These are phyloP conservation scores for Helminthosporium solani DNA, from an alignment of 2,329 filamentous ascomycete species.

Conservation along the genomic window DNA sequence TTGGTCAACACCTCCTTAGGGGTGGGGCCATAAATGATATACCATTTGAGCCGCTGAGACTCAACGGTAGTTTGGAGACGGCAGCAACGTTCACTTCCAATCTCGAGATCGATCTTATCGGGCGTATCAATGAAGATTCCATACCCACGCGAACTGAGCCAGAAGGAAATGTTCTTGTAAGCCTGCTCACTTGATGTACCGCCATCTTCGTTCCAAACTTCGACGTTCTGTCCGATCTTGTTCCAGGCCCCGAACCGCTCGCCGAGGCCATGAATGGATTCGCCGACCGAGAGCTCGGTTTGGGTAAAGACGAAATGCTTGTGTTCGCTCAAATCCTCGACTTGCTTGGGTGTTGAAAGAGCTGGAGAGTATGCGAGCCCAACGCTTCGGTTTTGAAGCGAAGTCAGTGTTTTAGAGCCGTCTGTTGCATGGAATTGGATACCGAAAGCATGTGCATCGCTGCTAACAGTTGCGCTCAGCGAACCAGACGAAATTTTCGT, in stretches of 20 bases:
- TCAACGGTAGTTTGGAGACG: slow-evolving; percentile 69
- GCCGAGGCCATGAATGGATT: slow-evolving; percentile 72
- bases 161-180: slow-evolving; percentile 72
- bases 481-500: slow-evolving; percentile 55
- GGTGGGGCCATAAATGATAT: slow-evolving; percentile 68
- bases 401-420: slow-evolving; percentile 55
- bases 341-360: slow-evolving; percentile 54
- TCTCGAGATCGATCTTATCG: slow-evolving; percentile 68
- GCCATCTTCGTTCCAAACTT: slow-evolving; percentile 63
- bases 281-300: slow-evolving; percentile 52
- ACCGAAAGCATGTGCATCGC: slow-evolving; percentile 54
- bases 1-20: slow-evolving; percentile 70
- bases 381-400: slow-evolving; percentile 57
- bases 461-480: slow-evolving; percentile 55
- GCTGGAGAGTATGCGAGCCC: slow-evolving; percentile 59
- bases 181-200: slow-evolving; percentile 69
- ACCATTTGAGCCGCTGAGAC: slow-evolving; percentile 70
- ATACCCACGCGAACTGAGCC: slow-evolving; percentile 71
- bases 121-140: slow-evolving; percentile 74
- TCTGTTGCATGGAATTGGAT: slow-evolving; percentile 58
- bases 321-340: slow-evolving; percentile 51
- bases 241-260: slow-evolving; percentile 76
- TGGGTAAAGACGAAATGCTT: slow-evolving; percentile 51
- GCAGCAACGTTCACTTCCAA: slow-evolving; percentile 72
- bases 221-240: slow-evolving; percentile 70